phyloP scores from a whole-genome alignment of 2,329 filamentous ascomycete species.

The Blastomyces parvus region DNA sequence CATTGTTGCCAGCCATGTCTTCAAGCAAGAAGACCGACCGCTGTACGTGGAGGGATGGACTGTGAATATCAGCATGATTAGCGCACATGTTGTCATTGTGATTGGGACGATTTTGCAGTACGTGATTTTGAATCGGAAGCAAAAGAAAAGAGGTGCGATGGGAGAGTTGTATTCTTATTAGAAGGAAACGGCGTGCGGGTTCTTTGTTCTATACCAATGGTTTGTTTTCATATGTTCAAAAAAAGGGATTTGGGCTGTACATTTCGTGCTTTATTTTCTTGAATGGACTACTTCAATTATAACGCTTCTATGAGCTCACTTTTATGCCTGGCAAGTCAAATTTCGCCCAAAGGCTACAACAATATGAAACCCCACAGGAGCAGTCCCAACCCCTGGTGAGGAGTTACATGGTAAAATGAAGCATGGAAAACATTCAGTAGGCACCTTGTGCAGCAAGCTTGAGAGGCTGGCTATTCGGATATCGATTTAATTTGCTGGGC shows the following conservation, averaged over 20 bases:
- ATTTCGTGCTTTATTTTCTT: background rate
- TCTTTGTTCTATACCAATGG: background rate
- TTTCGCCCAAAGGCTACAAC: background rate
- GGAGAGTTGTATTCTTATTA: background rate
- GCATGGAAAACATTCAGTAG: too few relatives aligned
- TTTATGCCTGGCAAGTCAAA: background rate
- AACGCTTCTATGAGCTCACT: background rate
- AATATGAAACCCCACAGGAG: background rate
- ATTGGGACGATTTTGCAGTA: background rate
- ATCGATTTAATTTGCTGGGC: too few relatives aligned
- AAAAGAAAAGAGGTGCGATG: background rate
- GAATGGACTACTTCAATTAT: background rate
- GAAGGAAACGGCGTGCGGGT: background rate
- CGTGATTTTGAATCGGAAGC: background rate
- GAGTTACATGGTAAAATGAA: too few relatives aligned
- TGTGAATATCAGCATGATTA: conserved; percentile 1
- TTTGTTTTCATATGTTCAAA: background rate
- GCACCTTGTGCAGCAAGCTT: too few relatives aligned
- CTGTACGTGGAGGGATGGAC: background rate
- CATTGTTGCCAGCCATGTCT: background rate
- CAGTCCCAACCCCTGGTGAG: too few relatives aligned
- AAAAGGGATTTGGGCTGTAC: background rate
- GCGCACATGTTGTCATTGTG: background rate
- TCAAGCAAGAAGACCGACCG: background rate
- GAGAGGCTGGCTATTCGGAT: too few relatives aligned